These are phyloP conservation scores for Pseudocercospora eumusae DNA, from an alignment of 2,329 filamentous ascomycete genomes.

Conservation along the genomic window DNA sequence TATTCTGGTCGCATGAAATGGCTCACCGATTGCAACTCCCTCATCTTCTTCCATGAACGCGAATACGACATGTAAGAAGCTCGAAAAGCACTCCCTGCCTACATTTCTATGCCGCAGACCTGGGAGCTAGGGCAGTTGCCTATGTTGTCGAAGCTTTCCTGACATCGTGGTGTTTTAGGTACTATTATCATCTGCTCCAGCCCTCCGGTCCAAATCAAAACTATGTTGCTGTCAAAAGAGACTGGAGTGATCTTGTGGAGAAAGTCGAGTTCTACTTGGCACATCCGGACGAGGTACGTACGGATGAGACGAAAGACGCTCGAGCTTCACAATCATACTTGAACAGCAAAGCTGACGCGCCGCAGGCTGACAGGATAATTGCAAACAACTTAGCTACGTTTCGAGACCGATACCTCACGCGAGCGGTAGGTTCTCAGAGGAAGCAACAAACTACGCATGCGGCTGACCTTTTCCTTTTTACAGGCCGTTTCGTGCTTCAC, in stretches of 20 bases:
- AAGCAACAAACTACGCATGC: not conserved
- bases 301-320: not conserved
- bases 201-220: slow-evolving; percentile 31
- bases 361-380: slow-evolving; percentile 25
- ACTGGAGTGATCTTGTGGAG: slow-evolving; percentile 30
- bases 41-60: slow-evolving; percentile 25
- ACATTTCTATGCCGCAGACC: no score
- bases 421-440: slow-evolving; percentile 23
- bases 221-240: slow-evolving; percentile 25
- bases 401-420: slow-evolving; percentile 31
- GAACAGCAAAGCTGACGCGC: not conserved
- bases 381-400: slow-evolving; percentile 30
- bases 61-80: slow-evolving; percentile 28
- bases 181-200: slow-evolving; percentile 30
- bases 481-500: not conserved
- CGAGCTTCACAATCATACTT: no score
- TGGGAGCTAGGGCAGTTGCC: no score
- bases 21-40: slow-evolving; percentile 27
- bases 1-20: slow-evolving; percentile 33
- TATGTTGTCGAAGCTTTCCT: slow-evolving; percentile 16
- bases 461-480: not conserved
- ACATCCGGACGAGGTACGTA: slow-evolving; percentile 10
- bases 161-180: slow-evolving; percentile 11
- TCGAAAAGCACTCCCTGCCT: no score
- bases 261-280: slow-evolving; percentile 26